Evolutionary conservation across 1,284 basidiomycete species (phyloP).

Genomic region (Papiliotrema terrestris): DNA sequence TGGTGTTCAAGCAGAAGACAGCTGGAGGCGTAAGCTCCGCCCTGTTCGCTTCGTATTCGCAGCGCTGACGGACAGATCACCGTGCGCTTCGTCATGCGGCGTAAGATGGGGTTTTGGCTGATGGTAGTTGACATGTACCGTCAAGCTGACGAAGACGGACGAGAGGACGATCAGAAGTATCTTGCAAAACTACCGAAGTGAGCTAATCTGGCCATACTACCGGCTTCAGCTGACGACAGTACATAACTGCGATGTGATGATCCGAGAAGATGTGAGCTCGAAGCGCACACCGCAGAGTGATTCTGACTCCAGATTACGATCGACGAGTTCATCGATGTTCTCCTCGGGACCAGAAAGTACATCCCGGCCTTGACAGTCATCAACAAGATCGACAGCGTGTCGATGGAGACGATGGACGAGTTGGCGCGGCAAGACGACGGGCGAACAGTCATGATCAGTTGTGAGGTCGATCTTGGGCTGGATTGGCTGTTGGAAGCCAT

Average conservation of each 20-base stretch:
- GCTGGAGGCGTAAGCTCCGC: constrained; percentile 74
- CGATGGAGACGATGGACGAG: constrained; percentile 83
- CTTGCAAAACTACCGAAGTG: constrained; percentile 69
- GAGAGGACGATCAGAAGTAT: constrained; percentile 92
- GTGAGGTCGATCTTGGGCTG: constrained; percentile 84
- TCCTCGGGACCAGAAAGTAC: constrained; percentile 90
- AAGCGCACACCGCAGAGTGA: not conserved
- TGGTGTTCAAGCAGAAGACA: constrained; percentile 65
- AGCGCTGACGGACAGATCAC: constrained; percentile 52
- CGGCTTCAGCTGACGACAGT: constrained; percentile 44
- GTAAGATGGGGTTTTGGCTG: constrained; percentile 9
- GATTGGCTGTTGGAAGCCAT: constrained; percentile 84
- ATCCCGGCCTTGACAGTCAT: constrained; percentile 89
- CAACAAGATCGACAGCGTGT: constrained; percentile 88
- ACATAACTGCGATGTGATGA: constrained; percentile 95
- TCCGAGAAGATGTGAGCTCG: constrained; percentile 79
- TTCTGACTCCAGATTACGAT: constrained; percentile 68
- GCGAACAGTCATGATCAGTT: constrained; percentile 81
- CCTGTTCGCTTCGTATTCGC: too few species aligned
- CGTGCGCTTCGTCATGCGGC: constrained; percentile 37
- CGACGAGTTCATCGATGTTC: constrained; percentile 95
- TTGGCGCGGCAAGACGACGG: constrained; percentile 77
- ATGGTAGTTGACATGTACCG: constrained; percentile 74
- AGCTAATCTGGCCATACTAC: constrained; percentile 6
- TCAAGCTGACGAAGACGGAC: constrained; percentile 90